A percentile compares a stretch with the other conserved stretches of the same genome.
Conservation (phyloP, 75 land plant genomes). For the Pseudotsuga menziesii region DNA sequence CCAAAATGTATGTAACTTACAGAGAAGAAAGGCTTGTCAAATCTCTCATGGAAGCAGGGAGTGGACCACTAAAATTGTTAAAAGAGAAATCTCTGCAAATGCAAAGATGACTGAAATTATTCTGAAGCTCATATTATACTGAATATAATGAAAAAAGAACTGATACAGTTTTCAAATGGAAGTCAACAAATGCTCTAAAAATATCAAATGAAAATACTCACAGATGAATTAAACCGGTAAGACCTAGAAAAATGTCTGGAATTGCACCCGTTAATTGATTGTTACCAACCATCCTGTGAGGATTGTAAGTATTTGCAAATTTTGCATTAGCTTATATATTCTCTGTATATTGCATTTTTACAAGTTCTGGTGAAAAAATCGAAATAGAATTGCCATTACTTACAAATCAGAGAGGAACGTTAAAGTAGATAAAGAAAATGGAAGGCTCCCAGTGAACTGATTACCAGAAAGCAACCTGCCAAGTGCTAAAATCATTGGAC, state of each 20-base stretch:
- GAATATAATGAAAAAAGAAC: neutral
- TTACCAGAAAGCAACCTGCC: conserved; percentile 17
- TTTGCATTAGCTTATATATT: neutral
- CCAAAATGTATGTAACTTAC: conserved; percentile 29
- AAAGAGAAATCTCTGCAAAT: conserved; percentile 54
- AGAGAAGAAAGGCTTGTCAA: conserved; percentile 43
- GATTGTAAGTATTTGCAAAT: neutral
- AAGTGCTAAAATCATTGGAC: neutral
- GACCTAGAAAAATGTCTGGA: conserved; percentile 59
- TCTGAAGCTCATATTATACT: neutral
- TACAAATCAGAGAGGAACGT: conserved; percentile 15
- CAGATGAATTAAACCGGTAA: conserved; percentile 40
- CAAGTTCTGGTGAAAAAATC: neutral
- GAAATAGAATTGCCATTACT: conserved; percentile 1
- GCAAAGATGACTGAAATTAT: neutral
- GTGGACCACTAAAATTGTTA: conserved; percentile 56
- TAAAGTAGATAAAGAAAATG: conserved; percentile 21
- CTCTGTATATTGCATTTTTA: neutral
- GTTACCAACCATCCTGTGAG: conserved; percentile 49
- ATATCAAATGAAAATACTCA: conserved; percentile 16
- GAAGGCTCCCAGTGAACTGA: conserved; percentile 24
- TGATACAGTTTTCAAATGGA: neutral
- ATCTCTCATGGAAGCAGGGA: conserved; percentile 51
- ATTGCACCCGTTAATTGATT: conserved; percentile 60
- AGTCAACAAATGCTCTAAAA: neutral